Evolutionary conservation across 164 flowering plant species (phyloP), one percentile per base, ranked within the genome.

Genomic region (Magnolia changhungtana): DNA sequence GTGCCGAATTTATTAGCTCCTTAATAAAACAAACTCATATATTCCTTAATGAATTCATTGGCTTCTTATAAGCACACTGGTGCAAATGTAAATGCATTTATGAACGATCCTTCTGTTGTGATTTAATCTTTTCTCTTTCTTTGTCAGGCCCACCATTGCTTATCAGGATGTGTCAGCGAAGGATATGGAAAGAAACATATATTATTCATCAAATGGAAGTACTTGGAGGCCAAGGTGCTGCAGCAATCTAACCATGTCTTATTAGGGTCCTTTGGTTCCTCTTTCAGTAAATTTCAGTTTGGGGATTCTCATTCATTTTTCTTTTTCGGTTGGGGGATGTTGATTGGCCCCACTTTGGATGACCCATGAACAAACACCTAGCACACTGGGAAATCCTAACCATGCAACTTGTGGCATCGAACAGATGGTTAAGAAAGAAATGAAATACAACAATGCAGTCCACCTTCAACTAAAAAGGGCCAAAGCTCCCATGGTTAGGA

Each of bases 171-270:
- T 70, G 70, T 80, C 67, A 80, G 59, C 49, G 78, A 86, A 50
- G 85, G 81, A 65, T 72, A 80, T 78, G 88, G 85, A 76, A 91
- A 90, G 85, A 95, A 95, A 83, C 95, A 89, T 66, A 69, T 88
- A 21, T 81, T 83, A 74, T 95, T 92, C 86, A 86, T 93, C 79
- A 91, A 89, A 82, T 95, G 98, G 96, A 95, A 95, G 81, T 91
- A 89, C 73, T 88, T 93, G 7, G 97, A 95, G 85, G 91, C 98
- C 64, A 95, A 93, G 99, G 99, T 95, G 23, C n/a, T 21, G n/a
- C n/a, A 13, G n/a, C 49, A 74, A 23, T 78, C 50, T 5, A 45
- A 10, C 31, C 24, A 31, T 24, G 3, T 20, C 69, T 31, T 23
- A 21, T 58, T 29, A 8, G 13, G 5, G 18, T 65, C 21, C n/a